Evolutionary conservation across 345 rosid species (phyloP).

Genomic region (Pelargonium nanum): DNA sequence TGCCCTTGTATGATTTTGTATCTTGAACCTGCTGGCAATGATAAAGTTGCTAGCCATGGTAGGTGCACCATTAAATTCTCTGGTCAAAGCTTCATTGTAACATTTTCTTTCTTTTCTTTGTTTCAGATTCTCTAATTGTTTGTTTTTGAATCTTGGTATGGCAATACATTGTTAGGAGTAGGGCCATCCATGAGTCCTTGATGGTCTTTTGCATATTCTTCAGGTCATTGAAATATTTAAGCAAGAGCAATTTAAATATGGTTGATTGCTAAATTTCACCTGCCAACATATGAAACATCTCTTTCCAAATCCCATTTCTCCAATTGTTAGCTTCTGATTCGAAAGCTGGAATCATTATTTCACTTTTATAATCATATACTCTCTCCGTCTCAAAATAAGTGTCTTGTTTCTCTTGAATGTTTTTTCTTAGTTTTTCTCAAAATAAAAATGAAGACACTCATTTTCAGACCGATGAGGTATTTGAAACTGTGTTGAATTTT

Average conservation of each 20-base stretch:
- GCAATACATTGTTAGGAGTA: too few species aligned
- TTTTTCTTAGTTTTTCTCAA: too few species aligned
- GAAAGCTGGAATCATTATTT: background rate
- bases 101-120: background rate
- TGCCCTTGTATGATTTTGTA: background rate
- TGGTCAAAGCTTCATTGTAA: conserved; percentile 6
- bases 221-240: background rate
- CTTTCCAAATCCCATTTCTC: conserved; percentile 5
- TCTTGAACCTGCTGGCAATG: conserved; percentile 8
- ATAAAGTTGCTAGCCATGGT: conserved; percentile 25
- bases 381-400: too few species aligned
- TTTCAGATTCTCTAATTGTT: background rate
- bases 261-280: conserved; percentile 30
- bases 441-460: too few species aligned
- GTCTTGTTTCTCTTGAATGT: too few species aligned
- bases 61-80: conserved; percentile 38
- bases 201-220: background rate
- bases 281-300: conserved; percentile 6
- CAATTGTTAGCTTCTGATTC: background rate
- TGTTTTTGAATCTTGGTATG: conserved; percentile 1
- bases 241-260: conserved; percentile 11
- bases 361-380: too few species aligned
- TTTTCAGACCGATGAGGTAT: too few species aligned
- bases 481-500: too few species aligned
- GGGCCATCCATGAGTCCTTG: background rate